Conservation (phyloP, 768 basidiomycete genomes). For the Rhizopogon rudus region DNA sequence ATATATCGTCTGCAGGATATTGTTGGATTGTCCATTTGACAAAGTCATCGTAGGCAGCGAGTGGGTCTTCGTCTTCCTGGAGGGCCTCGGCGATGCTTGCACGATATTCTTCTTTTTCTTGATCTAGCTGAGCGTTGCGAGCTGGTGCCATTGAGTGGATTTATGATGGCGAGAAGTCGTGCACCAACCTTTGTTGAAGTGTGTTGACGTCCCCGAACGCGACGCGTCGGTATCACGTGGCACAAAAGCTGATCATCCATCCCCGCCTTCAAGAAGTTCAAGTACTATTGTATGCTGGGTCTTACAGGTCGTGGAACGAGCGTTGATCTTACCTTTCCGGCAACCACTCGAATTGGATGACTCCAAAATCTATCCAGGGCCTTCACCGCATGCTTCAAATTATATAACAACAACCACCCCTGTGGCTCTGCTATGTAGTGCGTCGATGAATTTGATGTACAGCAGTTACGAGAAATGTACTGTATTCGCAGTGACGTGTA, state of each 20-base stretch:
- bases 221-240: constrained; percentile 5
- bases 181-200: constrained; percentile 2
- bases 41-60: constrained; percentile 81
- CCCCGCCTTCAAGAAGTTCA: too few relatives aligned
- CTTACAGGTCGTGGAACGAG: too few relatives aligned
- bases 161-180: not conserved
- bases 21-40: constrained; percentile 86
- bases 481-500: too few relatives aligned
- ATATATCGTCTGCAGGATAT: constrained; percentile 63
- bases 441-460: too few relatives aligned
- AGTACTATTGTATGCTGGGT: too few relatives aligned
- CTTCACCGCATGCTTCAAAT: too few relatives aligned
- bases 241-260: not conserved
- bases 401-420: too few relatives aligned
- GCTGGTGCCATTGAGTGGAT: constrained; percentile 15
- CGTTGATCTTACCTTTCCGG: too few relatives aligned
- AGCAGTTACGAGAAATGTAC: too few relatives aligned
- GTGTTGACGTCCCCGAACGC: not conserved
- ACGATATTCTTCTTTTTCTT: constrained; percentile 27
- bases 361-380: too few relatives aligned
- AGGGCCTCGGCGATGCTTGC: constrained; percentile 46
- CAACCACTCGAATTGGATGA: too few relatives aligned
- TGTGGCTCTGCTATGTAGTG: too few relatives aligned
- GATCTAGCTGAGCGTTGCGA: constrained; percentile 24
- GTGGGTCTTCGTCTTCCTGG: constrained; percentile 78